Base-by-base conservation (phyloP, 2,329 filamentous ascomycete genomes). In the Tolypocladium sp. region DNA sequence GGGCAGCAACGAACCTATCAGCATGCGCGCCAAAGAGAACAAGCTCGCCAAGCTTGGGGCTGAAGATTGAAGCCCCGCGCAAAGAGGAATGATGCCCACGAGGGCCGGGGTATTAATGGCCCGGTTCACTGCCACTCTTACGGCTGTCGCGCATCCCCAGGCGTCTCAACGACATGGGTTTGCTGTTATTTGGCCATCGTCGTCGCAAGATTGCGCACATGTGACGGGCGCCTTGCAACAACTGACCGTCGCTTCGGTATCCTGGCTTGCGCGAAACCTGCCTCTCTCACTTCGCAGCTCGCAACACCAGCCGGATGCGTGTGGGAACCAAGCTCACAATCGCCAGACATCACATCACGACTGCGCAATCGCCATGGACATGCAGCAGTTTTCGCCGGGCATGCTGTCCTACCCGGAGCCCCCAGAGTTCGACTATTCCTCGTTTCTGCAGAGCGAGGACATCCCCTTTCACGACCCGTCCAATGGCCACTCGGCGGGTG, bases 391-490 rank as follows among this genome's bases (percentile, higher is more conserved):
- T 54, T 58, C 66, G 2, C 41, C 66, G 2, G 68, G 62, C 40
- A 65, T 73, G 40, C 64, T 76, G 33, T 60, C 66, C 35, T 69
- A 72, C 56, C 60, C 66, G 8, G 68, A 68, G 6, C 66, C 69
- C n/a, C 46, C 66, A 6, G 66, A 74, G 17, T 76, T 77, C 53
- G 75, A 76, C 65, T 77, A 77, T 52, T 67, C 65, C 10, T 68
- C 68, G 52, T 77, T 76, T 57, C 68, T 78, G 30, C 69, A 73
- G 40, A 35, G 59, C 35, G 69, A 69, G 2, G 61, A 63, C n/a
- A 60, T 67, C 44, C 58, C 52, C n/a, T 66, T 70, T 33, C 60
- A 66, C 20, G 65, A 59, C n/a, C 59, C 62, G n/a, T 42, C 56
- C 30, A 58, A 42, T 25, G 63, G 57, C 9, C 17, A 56, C 57